Conservation (phyloP, 2,329 filamentous ascomycete genomes). For the Colletotrichum orbiculare region DNA sequence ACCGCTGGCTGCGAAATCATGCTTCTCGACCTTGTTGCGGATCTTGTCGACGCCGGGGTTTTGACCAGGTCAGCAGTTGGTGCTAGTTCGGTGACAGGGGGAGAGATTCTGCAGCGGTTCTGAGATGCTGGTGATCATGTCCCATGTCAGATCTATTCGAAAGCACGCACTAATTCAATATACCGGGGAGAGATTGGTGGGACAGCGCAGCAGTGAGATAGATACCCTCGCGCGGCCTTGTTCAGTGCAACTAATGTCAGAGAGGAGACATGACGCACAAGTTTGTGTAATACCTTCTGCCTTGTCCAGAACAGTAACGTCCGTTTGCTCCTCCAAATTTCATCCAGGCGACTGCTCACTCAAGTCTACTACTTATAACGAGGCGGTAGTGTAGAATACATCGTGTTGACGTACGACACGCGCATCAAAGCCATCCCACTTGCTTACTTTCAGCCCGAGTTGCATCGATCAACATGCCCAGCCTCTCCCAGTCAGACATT, state of each 20-base stretch:
- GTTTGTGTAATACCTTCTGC: too few relatives aligned
- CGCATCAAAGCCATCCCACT: not conserved
- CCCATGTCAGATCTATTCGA: not conserved
- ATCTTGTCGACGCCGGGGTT: conserved; percentile 60
- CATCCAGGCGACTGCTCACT: too few relatives aligned
- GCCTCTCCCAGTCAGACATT: not conserved
- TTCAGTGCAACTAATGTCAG: too few relatives aligned
- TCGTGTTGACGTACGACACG: not conserved
- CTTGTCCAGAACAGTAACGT: too few relatives aligned
- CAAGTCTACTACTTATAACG: too few relatives aligned
- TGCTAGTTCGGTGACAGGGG: not conserved
- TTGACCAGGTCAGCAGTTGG: conserved; percentile 54
- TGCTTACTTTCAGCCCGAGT: not conserved
- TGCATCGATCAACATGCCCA: not conserved
- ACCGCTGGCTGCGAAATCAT: conserved; percentile 70
- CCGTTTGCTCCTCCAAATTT: too few relatives aligned
- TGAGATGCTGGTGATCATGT: not conserved
- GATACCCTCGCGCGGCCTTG: too few relatives aligned
- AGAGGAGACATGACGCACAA: too few relatives aligned
- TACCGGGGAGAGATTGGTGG: too few relatives aligned
- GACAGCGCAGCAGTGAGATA: too few relatives aligned
- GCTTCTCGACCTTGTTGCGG: conserved; percentile 63
- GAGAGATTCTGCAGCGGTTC: not conserved
- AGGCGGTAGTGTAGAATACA: too few relatives aligned
- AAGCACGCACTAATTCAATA: not conserved